Evolutionary conservation across 148 eudicot species (phyloP).

Genomic region (Polygonum maritimum): DNA sequence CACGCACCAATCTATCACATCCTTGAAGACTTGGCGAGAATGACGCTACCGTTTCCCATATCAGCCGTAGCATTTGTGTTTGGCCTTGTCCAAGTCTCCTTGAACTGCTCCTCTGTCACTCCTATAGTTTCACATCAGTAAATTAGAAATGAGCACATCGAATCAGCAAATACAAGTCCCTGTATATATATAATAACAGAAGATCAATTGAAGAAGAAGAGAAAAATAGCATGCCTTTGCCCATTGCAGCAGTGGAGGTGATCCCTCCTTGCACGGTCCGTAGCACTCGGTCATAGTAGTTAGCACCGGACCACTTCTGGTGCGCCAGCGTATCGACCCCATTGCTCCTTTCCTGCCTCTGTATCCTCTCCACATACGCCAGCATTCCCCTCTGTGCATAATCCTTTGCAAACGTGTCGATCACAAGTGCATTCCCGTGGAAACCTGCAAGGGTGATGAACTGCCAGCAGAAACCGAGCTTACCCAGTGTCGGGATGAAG

Average conservation of each 20-base stretch:
- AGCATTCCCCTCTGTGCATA: constrained; percentile 63
- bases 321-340: constrained; percentile 76
- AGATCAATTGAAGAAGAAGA: not conserved
- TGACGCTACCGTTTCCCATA: constrained; percentile 28
- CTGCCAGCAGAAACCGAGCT: constrained; percentile 67
- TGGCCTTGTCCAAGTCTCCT: constrained; percentile 60
- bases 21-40: constrained; percentile 48
- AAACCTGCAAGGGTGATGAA: constrained; percentile 79
- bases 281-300: constrained; percentile 68
- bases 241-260: constrained; percentile 89
- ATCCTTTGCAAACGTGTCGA: constrained; percentile 69
- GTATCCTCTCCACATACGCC: constrained; percentile 80
- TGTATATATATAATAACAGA: not conserved
- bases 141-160: not conserved
- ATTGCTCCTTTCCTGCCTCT: constrained; percentile 59
- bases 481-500: constrained; percentile 63
- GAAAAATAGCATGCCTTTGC: constrained; percentile 41
- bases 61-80: constrained; percentile 37
- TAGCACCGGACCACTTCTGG: constrained; percentile 90
- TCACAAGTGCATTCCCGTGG: constrained; percentile 61
- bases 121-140: constrained; percentile 20
- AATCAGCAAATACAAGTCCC: not conserved
- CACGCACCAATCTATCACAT: constrained; percentile 11
- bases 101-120: constrained; percentile 69
- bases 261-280: constrained; percentile 86